Evolutionary conservation across 345 rosid genomes (phyloP).

Genomic region (Salix suchowensis): DNA sequence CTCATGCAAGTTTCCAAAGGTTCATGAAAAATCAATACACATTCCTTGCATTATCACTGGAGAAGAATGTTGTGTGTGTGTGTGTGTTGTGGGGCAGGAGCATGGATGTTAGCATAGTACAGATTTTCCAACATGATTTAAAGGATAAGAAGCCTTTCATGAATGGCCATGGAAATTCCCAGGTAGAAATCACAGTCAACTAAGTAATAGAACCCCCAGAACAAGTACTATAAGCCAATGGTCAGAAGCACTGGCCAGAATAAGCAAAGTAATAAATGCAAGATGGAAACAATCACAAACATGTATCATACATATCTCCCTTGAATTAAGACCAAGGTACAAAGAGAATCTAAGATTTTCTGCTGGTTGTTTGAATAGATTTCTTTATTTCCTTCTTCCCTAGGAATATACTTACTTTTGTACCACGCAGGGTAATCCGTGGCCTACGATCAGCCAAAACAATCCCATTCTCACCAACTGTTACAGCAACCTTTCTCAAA

Average conservation of each 20-base stretch:
- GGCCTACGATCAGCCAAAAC: conserved; percentile 61
- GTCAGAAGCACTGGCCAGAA: no score
- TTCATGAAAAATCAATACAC: neutral
- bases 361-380: neutral
- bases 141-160: neutral
- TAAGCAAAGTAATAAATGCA: neutral
- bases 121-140: neutral
- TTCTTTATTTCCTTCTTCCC: neutral
- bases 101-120: no score
- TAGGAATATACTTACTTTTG: conserved; percentile 50
- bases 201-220: neutral
- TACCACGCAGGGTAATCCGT: conserved; percentile 66
- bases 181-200: neutral
- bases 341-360: neutral
- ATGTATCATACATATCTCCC: neutral
- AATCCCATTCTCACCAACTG: conserved; percentile 76
- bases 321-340: neutral
- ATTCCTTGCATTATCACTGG: no score
- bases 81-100: no score
- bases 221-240: no score
- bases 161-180: neutral
- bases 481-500: conserved; percentile 72
- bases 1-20: neutral
- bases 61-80: no score
- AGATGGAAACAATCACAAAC: neutral